Evolutionary conservation across 108 stramenopile genomes (phyloP).

Genomic region (Nitzschia inconspicua): DNA sequence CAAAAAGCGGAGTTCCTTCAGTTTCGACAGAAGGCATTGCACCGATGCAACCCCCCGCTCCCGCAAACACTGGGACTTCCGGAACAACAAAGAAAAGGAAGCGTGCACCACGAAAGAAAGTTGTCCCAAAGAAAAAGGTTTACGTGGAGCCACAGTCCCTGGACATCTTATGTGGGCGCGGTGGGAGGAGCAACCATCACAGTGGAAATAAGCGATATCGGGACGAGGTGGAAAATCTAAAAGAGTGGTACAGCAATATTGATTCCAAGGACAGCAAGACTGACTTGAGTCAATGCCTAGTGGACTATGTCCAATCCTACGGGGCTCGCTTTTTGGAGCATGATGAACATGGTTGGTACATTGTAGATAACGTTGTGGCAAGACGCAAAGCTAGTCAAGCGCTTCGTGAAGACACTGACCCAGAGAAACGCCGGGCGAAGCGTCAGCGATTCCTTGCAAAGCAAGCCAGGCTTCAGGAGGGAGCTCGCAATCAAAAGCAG

Average conservation of each 20-base stretch:
- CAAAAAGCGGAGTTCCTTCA: no score
- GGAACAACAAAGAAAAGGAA: constrained; percentile 38
- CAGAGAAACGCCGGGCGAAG: constrained; percentile 39
- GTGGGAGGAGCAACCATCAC: constrained; percentile 48
- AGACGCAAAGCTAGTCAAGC: constrained; percentile 46
- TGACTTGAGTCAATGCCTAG: constrained; percentile 28
- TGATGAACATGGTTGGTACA: constrained; percentile 31
- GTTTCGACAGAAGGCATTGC: no score
- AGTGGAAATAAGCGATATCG: constrained; percentile 47
- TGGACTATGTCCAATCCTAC: constrained; percentile 22
- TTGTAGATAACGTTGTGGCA: constrained; percentile 28
- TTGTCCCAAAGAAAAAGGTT: constrained; percentile 23
- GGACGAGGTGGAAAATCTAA: constrained; percentile 27
- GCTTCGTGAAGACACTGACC: constrained; percentile 43
- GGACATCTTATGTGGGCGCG: constrained; percentile 42
- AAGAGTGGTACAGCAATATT: constrained; percentile 25
- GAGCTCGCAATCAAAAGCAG: not conserved
- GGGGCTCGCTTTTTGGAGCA: constrained; percentile 49
- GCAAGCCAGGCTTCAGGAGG: not conserved
- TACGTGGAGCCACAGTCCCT: constrained; percentile 18
- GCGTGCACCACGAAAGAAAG: constrained; percentile 23
- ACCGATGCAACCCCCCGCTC: not conserved
- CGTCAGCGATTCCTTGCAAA: constrained; percentile 28
- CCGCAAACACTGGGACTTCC: not conserved
- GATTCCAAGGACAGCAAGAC: constrained; percentile 47